Conservation (phyloP, 1,284 basidiomycete species). For the Apiotrichum mycotoxinovorans region DNA sequence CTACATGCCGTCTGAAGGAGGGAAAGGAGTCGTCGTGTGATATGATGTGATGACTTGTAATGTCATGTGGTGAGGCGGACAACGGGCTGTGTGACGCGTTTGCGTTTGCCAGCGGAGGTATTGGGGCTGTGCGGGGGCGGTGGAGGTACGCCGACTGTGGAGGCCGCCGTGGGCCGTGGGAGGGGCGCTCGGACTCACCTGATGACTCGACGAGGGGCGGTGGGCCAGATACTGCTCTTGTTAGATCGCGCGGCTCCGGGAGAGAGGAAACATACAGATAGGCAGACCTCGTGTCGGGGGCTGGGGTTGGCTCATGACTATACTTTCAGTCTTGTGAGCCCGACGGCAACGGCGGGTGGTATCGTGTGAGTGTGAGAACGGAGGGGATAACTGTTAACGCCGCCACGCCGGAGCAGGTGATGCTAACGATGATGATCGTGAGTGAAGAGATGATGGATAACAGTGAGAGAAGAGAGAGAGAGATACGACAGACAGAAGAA, state of each 20-base stretch:
- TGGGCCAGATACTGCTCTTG: conserved; percentile 45
- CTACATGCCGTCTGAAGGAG: neutral
- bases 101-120: no score
- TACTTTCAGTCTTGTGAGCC: no score
- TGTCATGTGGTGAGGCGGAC: no score
- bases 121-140: neutral
- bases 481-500: no score
- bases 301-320: conserved; percentile 3
- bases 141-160: neutral
- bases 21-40: no score
- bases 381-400: no score
- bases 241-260: neutral
- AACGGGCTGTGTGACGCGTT: no score
- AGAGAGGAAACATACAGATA: conserved; percentile 31
- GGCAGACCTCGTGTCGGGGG: conserved; percentile 28
- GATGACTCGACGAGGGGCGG: conserved; percentile 44
- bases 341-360: no score
- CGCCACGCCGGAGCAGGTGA: no score
- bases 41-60: no score
- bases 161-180: neutral
- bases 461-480: neutral
- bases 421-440: neutral
- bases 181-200: conserved; percentile 23
- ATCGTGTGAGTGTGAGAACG: no score
- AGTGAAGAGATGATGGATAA: no score